phyloP scores from a whole-genome alignment of 73 alveolate genomes.

The Tetrahymena elliotti region DNA sequence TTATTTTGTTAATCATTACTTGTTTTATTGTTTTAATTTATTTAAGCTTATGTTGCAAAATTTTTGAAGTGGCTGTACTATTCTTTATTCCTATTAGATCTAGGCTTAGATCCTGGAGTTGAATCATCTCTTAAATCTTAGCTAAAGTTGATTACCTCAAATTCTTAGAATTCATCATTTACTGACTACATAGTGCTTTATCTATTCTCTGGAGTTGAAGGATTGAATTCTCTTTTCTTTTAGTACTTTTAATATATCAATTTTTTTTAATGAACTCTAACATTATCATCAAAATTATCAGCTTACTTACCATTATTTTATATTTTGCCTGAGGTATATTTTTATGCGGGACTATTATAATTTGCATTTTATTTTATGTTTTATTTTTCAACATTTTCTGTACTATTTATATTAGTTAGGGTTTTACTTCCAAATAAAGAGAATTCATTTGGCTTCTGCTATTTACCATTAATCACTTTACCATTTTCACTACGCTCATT shows the following conservation, averaged over 20 bases:
- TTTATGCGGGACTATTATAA: not conserved
- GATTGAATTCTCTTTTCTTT: not conserved
- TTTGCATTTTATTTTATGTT: too few relatives aligned
- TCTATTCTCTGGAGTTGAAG: not conserved
- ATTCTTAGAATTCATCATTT: not conserved
- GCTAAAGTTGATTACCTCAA: not conserved
- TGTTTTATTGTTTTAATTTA: not conserved
- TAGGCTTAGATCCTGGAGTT: not conserved
- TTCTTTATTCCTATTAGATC: not conserved
- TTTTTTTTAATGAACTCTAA: not conserved
- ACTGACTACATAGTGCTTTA: not conserved
- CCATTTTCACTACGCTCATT: not conserved
- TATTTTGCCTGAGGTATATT: not conserved
- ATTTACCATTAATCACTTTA: not conserved
- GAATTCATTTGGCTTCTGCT: not conserved
- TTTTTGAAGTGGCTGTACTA: not conserved
- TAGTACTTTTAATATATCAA: not conserved
- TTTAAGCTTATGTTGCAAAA: not conserved
- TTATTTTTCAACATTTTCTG: not conserved
- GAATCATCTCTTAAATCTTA: not conserved
- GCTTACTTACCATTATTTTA: not conserved
- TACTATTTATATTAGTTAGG: not conserved
- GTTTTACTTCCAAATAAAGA: not conserved
- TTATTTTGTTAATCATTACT: not conserved
- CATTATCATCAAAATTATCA: not conserved